phyloP scores from a whole-genome alignment of 768 basidiomycete species.

The Russula foetens region DNA sequence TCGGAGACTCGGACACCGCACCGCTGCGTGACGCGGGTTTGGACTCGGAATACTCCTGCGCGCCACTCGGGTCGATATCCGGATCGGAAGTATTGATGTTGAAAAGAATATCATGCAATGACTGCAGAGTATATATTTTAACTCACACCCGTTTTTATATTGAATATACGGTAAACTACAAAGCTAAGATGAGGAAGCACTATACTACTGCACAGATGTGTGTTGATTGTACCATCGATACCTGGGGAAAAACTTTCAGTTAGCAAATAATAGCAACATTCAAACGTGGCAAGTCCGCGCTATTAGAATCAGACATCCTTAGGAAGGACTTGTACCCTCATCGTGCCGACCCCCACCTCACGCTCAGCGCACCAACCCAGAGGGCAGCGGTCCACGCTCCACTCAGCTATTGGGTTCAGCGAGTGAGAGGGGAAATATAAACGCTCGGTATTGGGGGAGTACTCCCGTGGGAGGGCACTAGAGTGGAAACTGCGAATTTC shows the following conservation, averaged over 20 bases:
- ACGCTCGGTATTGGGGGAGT: constrained; percentile 69
- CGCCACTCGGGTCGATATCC: background rate
- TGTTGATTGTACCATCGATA: background rate
- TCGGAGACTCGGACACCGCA: background rate
- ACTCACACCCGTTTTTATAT: too few species aligned
- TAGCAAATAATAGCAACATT: background rate
- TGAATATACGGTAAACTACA: too few species aligned
- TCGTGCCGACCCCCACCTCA: constrained; percentile 63
- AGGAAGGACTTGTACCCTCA: constrained; percentile 69
- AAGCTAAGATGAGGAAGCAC: too few species aligned
- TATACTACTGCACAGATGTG: background rate
- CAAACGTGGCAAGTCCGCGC: background rate
- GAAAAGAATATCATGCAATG: too few species aligned
- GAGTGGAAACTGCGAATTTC: constrained; percentile 87
- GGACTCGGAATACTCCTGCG: too few species aligned
- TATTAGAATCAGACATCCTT: constrained; percentile 72
- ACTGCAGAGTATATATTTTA: too few species aligned
- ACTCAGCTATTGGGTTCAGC: constrained; percentile 57
- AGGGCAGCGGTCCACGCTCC: constrained; percentile 54
- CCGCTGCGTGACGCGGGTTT: background rate
- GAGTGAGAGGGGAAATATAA: constrained; percentile 58
- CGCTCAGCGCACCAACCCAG: constrained; percentile 56
- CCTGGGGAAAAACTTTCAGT: background rate
- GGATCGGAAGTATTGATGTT: background rate
- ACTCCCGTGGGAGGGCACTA: constrained; percentile 56